A percentile compares a stretch with the other conserved stretches of the same genome.
Evolutionary conservation across 148 eudicot species (phyloP).

Genomic region (Chenopodium berlandieri): DNA sequence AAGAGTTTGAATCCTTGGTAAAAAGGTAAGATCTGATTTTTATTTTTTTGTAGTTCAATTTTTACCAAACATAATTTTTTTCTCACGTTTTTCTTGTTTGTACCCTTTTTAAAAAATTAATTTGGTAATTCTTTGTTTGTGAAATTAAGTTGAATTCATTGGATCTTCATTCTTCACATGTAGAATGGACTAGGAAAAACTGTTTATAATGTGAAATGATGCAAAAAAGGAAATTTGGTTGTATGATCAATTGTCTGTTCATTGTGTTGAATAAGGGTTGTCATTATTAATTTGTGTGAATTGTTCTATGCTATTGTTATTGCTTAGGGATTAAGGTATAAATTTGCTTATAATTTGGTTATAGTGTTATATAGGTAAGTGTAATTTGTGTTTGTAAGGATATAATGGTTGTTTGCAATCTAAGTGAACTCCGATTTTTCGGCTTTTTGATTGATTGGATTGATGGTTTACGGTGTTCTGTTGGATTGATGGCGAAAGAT

Average conservation of each 20-base stretch:
- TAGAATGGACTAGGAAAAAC: not conserved
- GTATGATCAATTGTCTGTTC: not conserved
- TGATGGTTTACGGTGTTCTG: not conserved
- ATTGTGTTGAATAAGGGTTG: not conserved
- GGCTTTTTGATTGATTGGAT: not conserved
- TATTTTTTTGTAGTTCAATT: not conserved
- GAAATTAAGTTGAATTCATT: not conserved
- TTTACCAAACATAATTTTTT: not conserved
- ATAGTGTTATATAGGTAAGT: not conserved
- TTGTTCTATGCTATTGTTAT: not conserved
- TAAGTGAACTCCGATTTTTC: not conserved
- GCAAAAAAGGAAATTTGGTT: not conserved
- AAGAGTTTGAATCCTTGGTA: slow-evolving; percentile 29
- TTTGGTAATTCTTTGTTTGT: not conserved
- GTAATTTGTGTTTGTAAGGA: not conserved
- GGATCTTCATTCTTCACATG: slow-evolving; percentile 4
- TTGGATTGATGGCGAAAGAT: not conserved
- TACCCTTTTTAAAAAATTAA: not conserved
- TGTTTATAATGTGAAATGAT: not conserved
- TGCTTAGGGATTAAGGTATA: too few species aligned
- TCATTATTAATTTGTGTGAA: not conserved
- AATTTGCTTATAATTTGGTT: too few species aligned
- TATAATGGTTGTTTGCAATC: not conserved
- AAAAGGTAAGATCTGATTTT: slow-evolving; percentile 31
- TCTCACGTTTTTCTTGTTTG: slow-evolving; percentile 21